These are phyloP conservation scores for Plasmodium chabaudi DNA, from an alignment of 169 alveolate genomes.

Conservation along the genomic window DNA sequence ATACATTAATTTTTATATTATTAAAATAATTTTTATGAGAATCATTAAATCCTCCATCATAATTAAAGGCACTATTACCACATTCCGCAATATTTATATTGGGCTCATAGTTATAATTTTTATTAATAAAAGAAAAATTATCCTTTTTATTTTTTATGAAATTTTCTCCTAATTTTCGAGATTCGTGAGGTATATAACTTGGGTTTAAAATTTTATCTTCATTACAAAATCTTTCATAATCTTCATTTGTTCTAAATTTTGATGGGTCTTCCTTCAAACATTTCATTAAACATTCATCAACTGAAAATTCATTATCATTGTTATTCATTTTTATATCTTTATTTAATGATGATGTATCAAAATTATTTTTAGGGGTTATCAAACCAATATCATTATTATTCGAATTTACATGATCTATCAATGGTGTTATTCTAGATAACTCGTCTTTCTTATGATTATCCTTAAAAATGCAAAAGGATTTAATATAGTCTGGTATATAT, in stretches of 20 bases:
- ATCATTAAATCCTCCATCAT: conserved; percentile 36
- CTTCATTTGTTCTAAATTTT: conserved; percentile 63
- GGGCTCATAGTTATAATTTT: conserved; percentile 19
- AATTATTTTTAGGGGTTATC: conserved; percentile 14
- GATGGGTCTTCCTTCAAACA: conserved; percentile 45
- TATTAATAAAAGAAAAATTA: conserved; percentile 13
- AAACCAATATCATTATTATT: conserved; percentile 14
- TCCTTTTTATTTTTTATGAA: conserved; percentile 45
- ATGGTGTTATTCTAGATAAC: conserved; percentile 18
- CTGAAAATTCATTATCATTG: conserved; percentile 37
- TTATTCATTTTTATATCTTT: conserved; percentile 59
- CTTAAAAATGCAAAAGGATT: conserved; percentile 35
- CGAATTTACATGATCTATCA: conserved; percentile 11
- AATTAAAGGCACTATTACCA: conserved; percentile 63
- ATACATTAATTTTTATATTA: conserved; percentile 39
- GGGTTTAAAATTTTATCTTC: conserved; percentile 69
- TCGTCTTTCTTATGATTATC: conserved; percentile 11
- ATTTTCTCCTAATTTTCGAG: conserved; percentile 51
- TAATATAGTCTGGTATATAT: conserved; percentile 7
- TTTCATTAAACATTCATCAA: conserved; percentile 55
- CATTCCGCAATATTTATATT: conserved; percentile 36
- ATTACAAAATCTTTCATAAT: conserved; percentile 71
- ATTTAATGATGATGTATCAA: conserved; percentile 11
- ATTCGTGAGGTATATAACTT: conserved; percentile 38
- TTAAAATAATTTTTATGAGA: conserved; percentile 9